Evolutionary conservation across 306 rosid species (phyloP), one percentile per base, ranked within the genome.

Genomic region (Sechiopsis laciniata): DNA sequence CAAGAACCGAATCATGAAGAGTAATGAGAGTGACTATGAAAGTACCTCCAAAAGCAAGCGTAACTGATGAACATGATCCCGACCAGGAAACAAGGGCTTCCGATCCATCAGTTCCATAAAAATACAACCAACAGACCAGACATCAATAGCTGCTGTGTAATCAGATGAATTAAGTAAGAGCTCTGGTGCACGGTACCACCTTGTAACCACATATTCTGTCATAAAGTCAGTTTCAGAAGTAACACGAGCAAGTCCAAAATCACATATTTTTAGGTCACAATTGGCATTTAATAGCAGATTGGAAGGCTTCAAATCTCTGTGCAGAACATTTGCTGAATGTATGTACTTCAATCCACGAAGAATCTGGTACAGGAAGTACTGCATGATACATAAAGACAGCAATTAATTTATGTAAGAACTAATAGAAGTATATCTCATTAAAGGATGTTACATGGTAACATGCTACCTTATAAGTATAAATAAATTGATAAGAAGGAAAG

Each of bases 151-250:
- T 76, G 96, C 96, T 37, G 98, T 92, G 85, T 92, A 92, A 81
- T 92, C 98, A 22, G 96, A 87, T 74, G 98, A 92, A 85, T 92
- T 92, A 48, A 92, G 76, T 78, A 92, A 77, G 42, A 92, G 91
- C 81, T 92, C 98, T 53, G 98, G 98, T 61, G 98, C 98, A 71
- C 98, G 96, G 82, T 92, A 92, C 96, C 98, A 90, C 83, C 96
- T 84, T 20, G 98, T 92, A 46, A 92, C 98, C 35, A 92, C 98
- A 77, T 92, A 92, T 77, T 92, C 98, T 5, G 96, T 92, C 98
- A 92, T 92, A 67, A 92, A 92, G 80, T 92, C 98, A 69, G 96
- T 87, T 84, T 92, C 98, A 21, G 98, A 92, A 75, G 98, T 92
- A 71, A 92, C 98, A 61, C 96, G 89, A 77, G 98, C 98, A 78